These are phyloP conservation scores for Naematelia encephala DNA, from an alignment of 768 basidiomycete genomes.

Conservation along the genomic window DNA sequence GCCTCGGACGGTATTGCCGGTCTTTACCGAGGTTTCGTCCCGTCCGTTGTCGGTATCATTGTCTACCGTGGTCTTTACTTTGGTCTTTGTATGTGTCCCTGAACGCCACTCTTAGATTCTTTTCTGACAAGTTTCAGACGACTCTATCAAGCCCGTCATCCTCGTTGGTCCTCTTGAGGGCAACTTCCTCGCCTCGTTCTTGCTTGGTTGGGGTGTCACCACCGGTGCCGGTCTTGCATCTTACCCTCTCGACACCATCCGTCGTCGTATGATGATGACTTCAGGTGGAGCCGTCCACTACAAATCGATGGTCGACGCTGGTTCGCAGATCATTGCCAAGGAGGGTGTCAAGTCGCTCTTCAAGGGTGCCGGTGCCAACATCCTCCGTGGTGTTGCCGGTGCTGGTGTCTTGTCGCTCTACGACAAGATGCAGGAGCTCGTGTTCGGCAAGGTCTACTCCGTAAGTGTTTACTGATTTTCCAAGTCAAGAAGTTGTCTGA, in stretches of 20 bases:
- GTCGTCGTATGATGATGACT: constrained; percentile 99
- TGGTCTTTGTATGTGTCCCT: constrained; percentile 81
- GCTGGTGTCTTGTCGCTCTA: constrained; percentile 98
- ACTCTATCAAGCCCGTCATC: constrained; percentile 73
- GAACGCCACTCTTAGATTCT: neutral
- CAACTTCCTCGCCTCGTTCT: constrained; percentile 94
- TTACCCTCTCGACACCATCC: constrained; percentile 55
- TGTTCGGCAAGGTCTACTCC: constrained; percentile 99
- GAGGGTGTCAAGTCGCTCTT: constrained; percentile 94
- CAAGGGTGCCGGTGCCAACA: constrained; percentile 94
- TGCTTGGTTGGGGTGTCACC: constrained; percentile 98
- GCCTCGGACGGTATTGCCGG: constrained; percentile 96
- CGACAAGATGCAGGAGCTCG: constrained; percentile 88
- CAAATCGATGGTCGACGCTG: constrained; percentile 99
- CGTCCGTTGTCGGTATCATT: constrained; percentile 98
- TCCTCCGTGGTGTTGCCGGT: constrained; percentile 99
- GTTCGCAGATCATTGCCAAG: constrained; percentile 87
- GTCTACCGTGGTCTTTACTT: constrained; percentile 99
- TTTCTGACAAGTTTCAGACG: constrained; percentile 22
- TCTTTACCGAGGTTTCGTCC: constrained; percentile 99
- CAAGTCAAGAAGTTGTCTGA: neutral
- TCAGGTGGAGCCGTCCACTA: constrained; percentile 93
- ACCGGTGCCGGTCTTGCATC: constrained; percentile 99
- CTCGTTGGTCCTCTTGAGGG: constrained; percentile 93
- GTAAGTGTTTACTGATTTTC: constrained; percentile 68